A percentile compares a stretch with the other conserved stretches of the same genome.
phyloP scores from a whole-genome alignment of 805 yeast genomes.

The Helenozyma rhizophorensis region DNA sequence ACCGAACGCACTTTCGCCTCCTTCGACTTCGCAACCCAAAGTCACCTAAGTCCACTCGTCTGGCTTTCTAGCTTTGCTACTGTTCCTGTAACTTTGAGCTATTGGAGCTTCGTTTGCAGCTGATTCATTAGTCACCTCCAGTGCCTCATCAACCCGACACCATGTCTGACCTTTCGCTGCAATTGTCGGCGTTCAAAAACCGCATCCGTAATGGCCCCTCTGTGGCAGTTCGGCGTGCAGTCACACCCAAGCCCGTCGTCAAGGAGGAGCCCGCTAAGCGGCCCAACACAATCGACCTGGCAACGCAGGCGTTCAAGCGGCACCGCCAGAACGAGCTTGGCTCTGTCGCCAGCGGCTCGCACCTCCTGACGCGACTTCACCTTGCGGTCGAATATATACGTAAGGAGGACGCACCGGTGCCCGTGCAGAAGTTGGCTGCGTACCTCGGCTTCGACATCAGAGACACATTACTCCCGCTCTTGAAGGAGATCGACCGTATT shows the following conservation, averaged over 20 bases:
- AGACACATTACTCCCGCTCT: constrained; percentile 60
- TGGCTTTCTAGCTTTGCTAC: no score
- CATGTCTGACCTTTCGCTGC: constrained; percentile 38
- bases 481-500: constrained; percentile 75
- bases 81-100: no score
- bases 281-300: constrained; percentile 15
- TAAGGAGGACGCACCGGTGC: constrained; percentile 63
- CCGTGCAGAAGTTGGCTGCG: constrained; percentile 58
- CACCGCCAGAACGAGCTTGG: constrained; percentile 23
- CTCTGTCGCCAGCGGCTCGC: constrained; percentile 44
- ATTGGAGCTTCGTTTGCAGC: no score
- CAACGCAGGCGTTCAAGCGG: constrained; percentile 33
- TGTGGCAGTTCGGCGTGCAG: constrained; percentile 24
- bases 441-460: constrained; percentile 62
- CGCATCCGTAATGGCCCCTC: constrained; percentile 43
- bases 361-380: constrained; percentile 79
- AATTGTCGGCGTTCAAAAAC: constrained; percentile 43
- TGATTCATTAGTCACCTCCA: no score
- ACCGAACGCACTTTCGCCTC: no score
- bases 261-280: constrained; percentile 7
- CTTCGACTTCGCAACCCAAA: no score
- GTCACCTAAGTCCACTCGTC: no score
- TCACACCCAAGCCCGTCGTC: constrained; percentile 20
- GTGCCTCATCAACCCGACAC: constrained; percentile 11
- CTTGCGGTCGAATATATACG: constrained; percentile 91